A percentile compares a stretch with the other conserved stretches of the same genome.
phyloP scores from a whole-genome alignment of 1,284 basidiomycete species.

The Ganoderma multipileum region DNA sequence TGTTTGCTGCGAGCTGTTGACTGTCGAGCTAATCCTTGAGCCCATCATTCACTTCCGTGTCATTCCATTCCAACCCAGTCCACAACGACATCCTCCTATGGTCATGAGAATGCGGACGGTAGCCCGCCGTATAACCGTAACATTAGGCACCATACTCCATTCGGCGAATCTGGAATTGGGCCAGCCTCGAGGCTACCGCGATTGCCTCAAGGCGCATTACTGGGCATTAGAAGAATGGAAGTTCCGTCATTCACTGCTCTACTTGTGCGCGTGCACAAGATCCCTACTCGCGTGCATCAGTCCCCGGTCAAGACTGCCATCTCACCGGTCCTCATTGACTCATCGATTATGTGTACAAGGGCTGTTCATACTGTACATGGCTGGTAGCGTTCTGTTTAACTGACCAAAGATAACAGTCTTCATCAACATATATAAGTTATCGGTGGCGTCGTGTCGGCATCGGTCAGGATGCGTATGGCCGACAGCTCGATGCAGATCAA shows the following conservation, averaged over 20 bases:
- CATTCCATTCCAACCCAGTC: constrained; percentile 1
- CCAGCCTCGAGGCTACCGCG: constrained; percentile 24
- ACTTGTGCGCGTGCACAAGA: not conserved
- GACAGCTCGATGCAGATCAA: not conserved
- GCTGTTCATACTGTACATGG: not conserved
- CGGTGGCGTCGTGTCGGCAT: not conserved
- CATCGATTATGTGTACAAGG: not conserved
- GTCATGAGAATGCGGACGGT: constrained; percentile 16
- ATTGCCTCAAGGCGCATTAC: constrained; percentile 24
- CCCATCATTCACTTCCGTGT: constrained; percentile 10
- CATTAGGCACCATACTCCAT: constrained; percentile 6
- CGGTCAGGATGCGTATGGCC: not conserved
- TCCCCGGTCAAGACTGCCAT: not conserved
- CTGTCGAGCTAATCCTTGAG: constrained; percentile 14
- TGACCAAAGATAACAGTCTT: not conserved
- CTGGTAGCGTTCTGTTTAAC: not conserved
- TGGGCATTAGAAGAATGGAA: constrained; percentile 4
- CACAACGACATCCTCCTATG: not conserved
- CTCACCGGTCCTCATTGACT: not conserved
- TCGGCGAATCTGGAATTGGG: constrained; percentile 3
- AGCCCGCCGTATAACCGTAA: not conserved
- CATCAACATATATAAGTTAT: not conserved
- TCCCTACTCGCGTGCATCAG: not conserved
- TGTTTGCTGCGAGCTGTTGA: constrained; percentile 3
- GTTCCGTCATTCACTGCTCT: constrained; percentile 14